phyloP scores from a whole-genome alignment of 805 yeast genomes.

The Sporopachydermia lactativora region DNA sequence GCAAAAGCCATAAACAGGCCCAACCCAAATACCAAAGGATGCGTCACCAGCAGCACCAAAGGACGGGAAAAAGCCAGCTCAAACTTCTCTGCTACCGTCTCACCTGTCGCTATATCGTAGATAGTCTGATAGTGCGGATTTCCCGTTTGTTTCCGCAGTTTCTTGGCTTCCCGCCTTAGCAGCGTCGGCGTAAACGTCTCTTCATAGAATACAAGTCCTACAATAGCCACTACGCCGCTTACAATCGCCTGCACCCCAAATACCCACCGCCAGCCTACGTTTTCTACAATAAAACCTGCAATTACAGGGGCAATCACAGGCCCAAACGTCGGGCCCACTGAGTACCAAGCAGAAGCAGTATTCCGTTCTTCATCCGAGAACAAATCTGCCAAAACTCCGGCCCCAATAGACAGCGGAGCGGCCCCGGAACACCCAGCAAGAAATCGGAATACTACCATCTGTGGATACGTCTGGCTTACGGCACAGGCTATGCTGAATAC shows the following conservation, averaged over 20 bases:
- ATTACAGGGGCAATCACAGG: slow-evolving; percentile 47
- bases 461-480: slow-evolving; percentile 38
- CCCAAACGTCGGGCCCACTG: slow-evolving; percentile 37
- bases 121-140: slow-evolving; percentile 43
- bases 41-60: slow-evolving; percentile 31
- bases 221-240: slow-evolving; percentile 32
- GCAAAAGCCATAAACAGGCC: slow-evolving; percentile 52
- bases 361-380: slow-evolving; percentile 37
- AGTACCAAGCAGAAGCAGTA: slow-evolving; percentile 40
- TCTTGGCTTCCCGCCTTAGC: slow-evolving; percentile 30
- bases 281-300: slow-evolving; percentile 40
- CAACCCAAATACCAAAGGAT: slow-evolving; percentile 51
- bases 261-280: slow-evolving; percentile 47
- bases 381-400: slow-evolving; percentile 53
- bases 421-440: slow-evolving; percentile 56
- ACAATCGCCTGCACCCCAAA: slow-evolving; percentile 43
- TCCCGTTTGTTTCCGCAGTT: slow-evolving; percentile 37
- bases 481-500: slow-evolving; percentile 46
- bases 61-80: slow-evolving; percentile 38
- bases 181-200: slow-evolving; percentile 50
- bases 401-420: slow-evolving; percentile 56
- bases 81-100: slow-evolving; percentile 25
- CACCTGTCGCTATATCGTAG: slow-evolving; percentile 43
- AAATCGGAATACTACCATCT: slow-evolving; percentile 43
- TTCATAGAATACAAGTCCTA: slow-evolving; percentile 30